Percentiles rank a stretch among this genome's conserved stretches.
Evolutionary conservation across 1,139 yeast genomes (phyloP).

Genomic region (Meyerozyma athensensis): DNA sequence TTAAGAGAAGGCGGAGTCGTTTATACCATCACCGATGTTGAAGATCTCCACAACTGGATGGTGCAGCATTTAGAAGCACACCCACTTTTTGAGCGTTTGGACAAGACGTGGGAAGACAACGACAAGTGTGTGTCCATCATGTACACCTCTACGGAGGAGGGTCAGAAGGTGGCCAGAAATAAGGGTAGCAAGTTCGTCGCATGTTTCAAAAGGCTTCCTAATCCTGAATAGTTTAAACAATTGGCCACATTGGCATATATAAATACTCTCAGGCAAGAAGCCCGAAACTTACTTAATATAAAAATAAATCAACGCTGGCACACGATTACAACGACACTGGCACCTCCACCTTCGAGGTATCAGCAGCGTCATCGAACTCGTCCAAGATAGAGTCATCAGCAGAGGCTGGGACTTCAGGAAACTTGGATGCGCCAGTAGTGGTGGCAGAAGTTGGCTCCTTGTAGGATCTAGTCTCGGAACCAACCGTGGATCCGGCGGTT

Average conservation of each 20-base stretch:
- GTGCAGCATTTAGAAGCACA: slow-evolving; percentile 84
- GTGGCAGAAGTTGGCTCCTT: slow-evolving; percentile 17
- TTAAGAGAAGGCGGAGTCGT: slow-evolving; percentile 81
- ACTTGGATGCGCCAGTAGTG: slow-evolving; percentile 35
- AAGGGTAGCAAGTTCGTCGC: slow-evolving; percentile 85
- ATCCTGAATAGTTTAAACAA: slow-evolving; percentile 31
- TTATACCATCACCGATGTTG: slow-evolving; percentile 94
- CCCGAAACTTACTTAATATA: not conserved
- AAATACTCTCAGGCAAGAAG: slow-evolving; percentile 1
- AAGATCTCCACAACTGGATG: slow-evolving; percentile 96
- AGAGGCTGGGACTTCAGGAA: slow-evolving; percentile 44
- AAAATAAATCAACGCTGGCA: not conserved
- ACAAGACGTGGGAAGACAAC: slow-evolving; percentile 69
- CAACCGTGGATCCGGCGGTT: slow-evolving; percentile 70
- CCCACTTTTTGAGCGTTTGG: slow-evolving; percentile 81
- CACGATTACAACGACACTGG: not conserved
- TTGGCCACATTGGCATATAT: slow-evolving; percentile 1
- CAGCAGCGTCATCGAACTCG: slow-evolving; percentile 2
- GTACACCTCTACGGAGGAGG: slow-evolving; percentile 94
- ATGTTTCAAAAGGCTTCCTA: slow-evolving; percentile 73
- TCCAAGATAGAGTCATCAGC: not conserved
- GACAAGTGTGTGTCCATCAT: slow-evolving; percentile 83
- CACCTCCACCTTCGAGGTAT: slow-evolving; percentile 2
- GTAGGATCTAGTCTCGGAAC: slow-evolving; percentile 25
- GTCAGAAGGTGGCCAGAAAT: slow-evolving; percentile 91